phyloP scores from a whole-genome alignment of 345 rosid species.

The Draba incana region DNA sequence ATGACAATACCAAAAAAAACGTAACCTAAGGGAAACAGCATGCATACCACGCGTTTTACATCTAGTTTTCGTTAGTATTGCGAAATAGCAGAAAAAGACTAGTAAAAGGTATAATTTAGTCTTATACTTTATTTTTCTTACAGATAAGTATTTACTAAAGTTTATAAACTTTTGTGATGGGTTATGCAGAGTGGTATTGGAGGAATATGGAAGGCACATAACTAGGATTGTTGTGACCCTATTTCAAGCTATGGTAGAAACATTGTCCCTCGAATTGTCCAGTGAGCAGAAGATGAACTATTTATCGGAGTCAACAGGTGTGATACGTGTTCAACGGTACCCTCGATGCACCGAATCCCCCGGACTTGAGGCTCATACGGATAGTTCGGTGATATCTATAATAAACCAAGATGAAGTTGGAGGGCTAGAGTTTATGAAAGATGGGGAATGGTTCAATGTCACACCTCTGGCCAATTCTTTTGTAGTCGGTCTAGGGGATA shows the following conservation, averaged over 20 bases:
- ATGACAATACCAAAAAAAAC: background rate
- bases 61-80: background rate
- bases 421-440: conserved; percentile 65
- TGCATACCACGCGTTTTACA: background rate
- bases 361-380: conserved; percentile 64
- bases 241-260: conserved; percentile 48
- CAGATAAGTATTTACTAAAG: too few species aligned
- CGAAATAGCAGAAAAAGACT: too few species aligned
- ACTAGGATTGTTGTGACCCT: conserved; percentile 48
- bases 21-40: background rate
- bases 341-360: conserved; percentile 38
- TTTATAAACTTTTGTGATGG: background rate
- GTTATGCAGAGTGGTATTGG: conserved; percentile 45
- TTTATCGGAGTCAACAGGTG: conserved; percentile 54
- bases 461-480: conserved; percentile 50
- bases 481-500: conserved; percentile 65
- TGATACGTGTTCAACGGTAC: conserved; percentile 60
- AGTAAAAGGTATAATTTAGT: too few species aligned
- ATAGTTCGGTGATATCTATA: conserved; percentile 71
- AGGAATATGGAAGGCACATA: conserved; percentile 65
- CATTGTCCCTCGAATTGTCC: conserved; percentile 44
- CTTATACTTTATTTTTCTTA: too few species aligned
- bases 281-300: conserved; percentile 5
- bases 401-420: conserved; percentile 54
- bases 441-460: conserved; percentile 55